A percentile compares a stretch with the other conserved stretches of the same genome.
These are phyloP conservation scores for Phanerochaete sordida DNA, from an alignment of 768 basidiomycete genomes.

Conservation along the genomic window DNA sequence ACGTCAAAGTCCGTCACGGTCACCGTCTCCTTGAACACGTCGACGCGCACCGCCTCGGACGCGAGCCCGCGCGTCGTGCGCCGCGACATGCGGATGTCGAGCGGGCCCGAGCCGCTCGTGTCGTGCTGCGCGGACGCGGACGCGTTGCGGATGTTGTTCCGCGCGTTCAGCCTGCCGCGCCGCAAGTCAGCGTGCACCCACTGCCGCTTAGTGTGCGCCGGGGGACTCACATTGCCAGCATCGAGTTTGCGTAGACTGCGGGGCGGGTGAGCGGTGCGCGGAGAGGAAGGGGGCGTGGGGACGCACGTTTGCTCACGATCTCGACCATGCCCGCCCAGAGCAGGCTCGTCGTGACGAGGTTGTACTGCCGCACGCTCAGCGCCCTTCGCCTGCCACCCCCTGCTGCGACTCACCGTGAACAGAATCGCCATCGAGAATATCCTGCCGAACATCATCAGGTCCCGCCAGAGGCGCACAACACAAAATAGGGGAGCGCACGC, in stretches of 20 bases:
- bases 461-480: neutral
- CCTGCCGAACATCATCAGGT: neutral
- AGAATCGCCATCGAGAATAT: neutral
- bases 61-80: neutral
- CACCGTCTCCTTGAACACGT: constrained; percentile 3
- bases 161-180: neutral
- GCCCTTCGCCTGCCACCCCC: too few species aligned
- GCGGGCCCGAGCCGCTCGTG: neutral
- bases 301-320: constrained; percentile 7
- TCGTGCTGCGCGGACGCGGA: neutral
- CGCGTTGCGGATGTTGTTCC: neutral
- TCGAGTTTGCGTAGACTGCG: constrained; percentile 6
- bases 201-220: neutral
- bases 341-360: neutral
- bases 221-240: constrained; percentile 3
- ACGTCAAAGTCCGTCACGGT: constrained; percentile 1
- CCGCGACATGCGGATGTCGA: neutral
- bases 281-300: neutral
- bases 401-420: neutral
- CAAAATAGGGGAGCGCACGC: too few species aligned
- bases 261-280: neutral
- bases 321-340: constrained; percentile 2
- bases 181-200: neutral
- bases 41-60: neutral
- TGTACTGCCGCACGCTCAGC: neutral